These are phyloP conservation scores for Penicillium oxalicum DNA, from an alignment of 2,329 filamentous ascomycete species.

Conservation along the genomic window DNA sequence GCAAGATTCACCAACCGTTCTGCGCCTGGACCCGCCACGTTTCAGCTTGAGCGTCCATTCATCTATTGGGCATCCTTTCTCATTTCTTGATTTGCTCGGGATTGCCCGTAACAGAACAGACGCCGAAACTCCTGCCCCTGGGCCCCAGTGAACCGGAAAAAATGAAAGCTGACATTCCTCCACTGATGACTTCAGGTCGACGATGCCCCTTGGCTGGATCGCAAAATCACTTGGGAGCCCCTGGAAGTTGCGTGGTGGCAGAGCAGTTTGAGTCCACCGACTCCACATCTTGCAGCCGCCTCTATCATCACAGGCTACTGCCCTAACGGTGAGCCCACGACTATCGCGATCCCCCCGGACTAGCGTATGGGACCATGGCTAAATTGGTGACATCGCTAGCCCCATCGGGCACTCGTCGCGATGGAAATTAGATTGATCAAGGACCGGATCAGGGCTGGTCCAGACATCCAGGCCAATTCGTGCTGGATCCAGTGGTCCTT, in stretches of 20 bases:
- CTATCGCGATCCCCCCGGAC: neutral
- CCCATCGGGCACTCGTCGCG: neutral
- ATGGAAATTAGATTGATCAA: constrained; percentile 8
- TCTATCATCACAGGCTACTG: neutral
- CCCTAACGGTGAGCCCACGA: neutral
- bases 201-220: neutral
- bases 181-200: constrained; percentile 4
- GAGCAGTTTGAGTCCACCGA: neutral
- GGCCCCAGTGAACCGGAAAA: constrained; percentile 4
- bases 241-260: constrained; percentile 4
- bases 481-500: constrained; percentile 6
- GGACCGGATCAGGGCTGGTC: constrained; percentile 1
- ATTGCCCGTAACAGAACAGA: constrained; percentile 10
- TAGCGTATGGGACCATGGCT: neutral
- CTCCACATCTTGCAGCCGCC: constrained; percentile 4
- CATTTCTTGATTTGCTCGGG: constrained; percentile 7
- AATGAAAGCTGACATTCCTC: constrained; percentile 12
- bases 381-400: neutral
- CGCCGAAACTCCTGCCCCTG: constrained; percentile 6
- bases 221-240: constrained; percentile 8
- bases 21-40: constrained; percentile 13
- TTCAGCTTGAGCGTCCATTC: constrained; percentile 18
- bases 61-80: constrained; percentile 11
- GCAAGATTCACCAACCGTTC: constrained; percentile 3
- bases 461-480: neutral